A percentile compares a stretch with the other conserved stretches of the same genome.
These are phyloP conservation scores for Penicillium brasilianum DNA, from an alignment of 2,329 filamentous ascomycete species.

Conservation along the genomic window DNA sequence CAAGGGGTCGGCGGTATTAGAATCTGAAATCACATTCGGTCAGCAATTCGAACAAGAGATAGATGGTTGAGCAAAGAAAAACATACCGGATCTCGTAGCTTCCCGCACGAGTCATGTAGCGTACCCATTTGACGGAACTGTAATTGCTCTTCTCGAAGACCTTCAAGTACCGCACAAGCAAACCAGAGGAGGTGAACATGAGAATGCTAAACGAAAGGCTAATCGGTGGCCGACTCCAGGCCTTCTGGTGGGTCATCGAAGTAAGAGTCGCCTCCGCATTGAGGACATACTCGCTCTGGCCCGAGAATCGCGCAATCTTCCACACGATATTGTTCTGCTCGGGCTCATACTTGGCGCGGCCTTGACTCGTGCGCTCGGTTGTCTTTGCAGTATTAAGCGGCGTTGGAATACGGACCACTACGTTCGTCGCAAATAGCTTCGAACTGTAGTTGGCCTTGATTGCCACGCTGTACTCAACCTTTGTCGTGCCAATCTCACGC, in stretches of 20 bases:
- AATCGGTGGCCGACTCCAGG: constrained; percentile 91
- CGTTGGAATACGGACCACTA: constrained; percentile 90
- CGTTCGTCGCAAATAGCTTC: constrained; percentile 97
- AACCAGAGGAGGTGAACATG: constrained; percentile 96
- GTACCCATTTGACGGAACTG: constrained; percentile 97
- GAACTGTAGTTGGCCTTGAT: constrained; percentile 96
- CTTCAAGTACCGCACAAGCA: constrained; percentile 93
- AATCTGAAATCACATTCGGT: constrained; percentile 10
- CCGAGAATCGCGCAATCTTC: constrained; percentile 98
- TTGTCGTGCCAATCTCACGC: constrained; percentile 94
- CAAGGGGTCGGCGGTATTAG: constrained; percentile 7
- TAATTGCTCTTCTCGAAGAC: constrained; percentile 99
- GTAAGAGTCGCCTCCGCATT: constrained; percentile 92
- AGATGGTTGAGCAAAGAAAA: not conserved
- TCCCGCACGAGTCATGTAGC: constrained; percentile 97
- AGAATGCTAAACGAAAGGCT: constrained; percentile 90
- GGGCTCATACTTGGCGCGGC: constrained; percentile 97
- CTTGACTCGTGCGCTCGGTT: constrained; percentile 89
- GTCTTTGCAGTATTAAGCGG: constrained; percentile 96
- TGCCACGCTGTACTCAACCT: constrained; percentile 97
- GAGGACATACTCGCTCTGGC: constrained; percentile 94
- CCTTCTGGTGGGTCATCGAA: constrained; percentile 97
- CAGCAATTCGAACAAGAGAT: not conserved
- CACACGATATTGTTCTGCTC: constrained; percentile 98
- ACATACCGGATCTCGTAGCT: constrained; percentile 92